Percentiles rank a stretch among this genome's conserved stretches.
These are phyloP conservation scores for Aspergillus ustus DNA, from an alignment of 2,329 filamentous ascomycete genomes.

Conservation along the genomic window DNA sequence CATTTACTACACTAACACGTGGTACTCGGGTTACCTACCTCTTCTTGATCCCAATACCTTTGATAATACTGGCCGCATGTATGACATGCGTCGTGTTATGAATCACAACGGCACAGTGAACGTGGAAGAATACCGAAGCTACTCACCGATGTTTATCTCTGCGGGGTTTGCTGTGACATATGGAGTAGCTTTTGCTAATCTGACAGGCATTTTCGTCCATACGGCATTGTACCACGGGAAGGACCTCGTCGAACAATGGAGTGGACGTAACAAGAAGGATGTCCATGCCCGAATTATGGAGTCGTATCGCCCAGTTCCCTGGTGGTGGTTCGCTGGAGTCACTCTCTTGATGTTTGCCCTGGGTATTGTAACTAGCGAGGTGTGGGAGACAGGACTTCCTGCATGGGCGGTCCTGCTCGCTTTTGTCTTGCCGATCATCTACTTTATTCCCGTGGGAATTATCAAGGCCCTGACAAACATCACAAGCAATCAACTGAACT, in stretches of 20 bases:
- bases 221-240: conserved; percentile 43
- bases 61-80: conserved; percentile 65
- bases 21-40: conserved; percentile 63
- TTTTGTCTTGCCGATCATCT: conserved; percentile 51
- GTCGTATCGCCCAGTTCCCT: conserved; percentile 46
- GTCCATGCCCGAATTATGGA: conserved; percentile 51
- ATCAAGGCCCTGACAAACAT: conserved; percentile 56
- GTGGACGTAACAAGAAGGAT: conserved; percentile 41
- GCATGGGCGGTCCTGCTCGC: conserved; percentile 52
- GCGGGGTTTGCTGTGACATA: conserved; percentile 62
- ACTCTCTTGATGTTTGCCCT: conserved; percentile 43
- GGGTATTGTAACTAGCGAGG: conserved; percentile 44
- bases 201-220: conserved; percentile 59
- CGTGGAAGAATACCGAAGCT: conserved; percentile 63
- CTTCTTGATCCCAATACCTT: conserved; percentile 65
- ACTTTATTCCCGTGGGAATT: conserved; percentile 54
- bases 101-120: conserved; percentile 61
- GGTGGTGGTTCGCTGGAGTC: conserved; percentile 53
- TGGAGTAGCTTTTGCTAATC: conserved; percentile 69
- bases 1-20: conserved; percentile 60
- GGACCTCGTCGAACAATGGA: conserved; percentile 42
- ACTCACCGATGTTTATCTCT: conserved; percentile 69
- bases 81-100: conserved; percentile 66
- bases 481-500: conserved; percentile 53
- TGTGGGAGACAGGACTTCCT: conserved; percentile 53